These are phyloP conservation scores for Leccinum aurantiacum DNA, from an alignment of 768 basidiomycete genomes.

Conservation along the genomic window DNA sequence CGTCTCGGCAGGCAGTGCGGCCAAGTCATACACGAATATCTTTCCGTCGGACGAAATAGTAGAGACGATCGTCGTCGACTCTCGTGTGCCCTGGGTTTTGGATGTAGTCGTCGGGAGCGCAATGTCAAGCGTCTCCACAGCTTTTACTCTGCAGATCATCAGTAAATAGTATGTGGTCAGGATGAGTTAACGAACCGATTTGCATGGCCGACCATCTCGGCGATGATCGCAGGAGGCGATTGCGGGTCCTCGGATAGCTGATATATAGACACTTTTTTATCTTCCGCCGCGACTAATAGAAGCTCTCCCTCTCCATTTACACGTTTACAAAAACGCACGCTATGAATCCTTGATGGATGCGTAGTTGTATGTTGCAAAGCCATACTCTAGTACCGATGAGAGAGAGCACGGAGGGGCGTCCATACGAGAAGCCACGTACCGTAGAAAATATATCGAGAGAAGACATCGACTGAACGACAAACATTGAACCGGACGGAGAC, in stretches of 20 bases:
- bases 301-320: conserved; percentile 60
- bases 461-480: conserved; percentile 75
- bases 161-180: background rate
- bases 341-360: conserved; percentile 84
- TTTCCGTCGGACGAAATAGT: conserved; percentile 91
- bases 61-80: conserved; percentile 61
- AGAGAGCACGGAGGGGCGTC: background rate
- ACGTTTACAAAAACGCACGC: conserved; percentile 70
- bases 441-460: conserved; percentile 83
- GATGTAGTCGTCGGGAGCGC: conserved; percentile 44
- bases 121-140: conserved; percentile 65
- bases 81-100: conserved; percentile 18
- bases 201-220: conserved; percentile 73
- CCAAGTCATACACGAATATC: conserved; percentile 74
- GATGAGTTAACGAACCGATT: conserved; percentile 62
- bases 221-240: conserved; percentile 56
- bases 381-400: conserved; percentile 62
- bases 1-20: conserved; percentile 40
- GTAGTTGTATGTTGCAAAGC: conserved; percentile 65
- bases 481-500: conserved; percentile 73
- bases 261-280: conserved; percentile 84
- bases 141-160: conserved; percentile 63
- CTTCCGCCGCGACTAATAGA: conserved; percentile 84
- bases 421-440: conserved; percentile 37
- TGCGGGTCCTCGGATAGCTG: conserved; percentile 49